Evolutionary conservation across 257 asterid genomes (phyloP), one percentile per base, ranked within the genome.

Genomic region (Solanum clarkiae): DNA sequence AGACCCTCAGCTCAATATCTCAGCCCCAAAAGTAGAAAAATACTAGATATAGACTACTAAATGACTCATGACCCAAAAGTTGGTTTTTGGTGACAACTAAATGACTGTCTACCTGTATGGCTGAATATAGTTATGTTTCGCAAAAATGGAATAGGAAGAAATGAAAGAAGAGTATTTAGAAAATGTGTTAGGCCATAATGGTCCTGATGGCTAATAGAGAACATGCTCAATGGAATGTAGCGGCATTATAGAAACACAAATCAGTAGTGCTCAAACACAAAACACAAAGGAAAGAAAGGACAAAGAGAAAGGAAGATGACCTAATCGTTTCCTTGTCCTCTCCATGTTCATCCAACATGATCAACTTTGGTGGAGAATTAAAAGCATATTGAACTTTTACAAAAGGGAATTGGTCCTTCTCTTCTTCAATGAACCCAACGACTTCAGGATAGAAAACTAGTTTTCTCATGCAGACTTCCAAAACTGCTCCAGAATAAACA

Each of bases 401-500:
- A 1, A 87, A 81, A 32, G 98, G 98, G 87, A 96, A 96, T 62
- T 91, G 91, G 75, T 94, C 98, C 88, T 93, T 94, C 88, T 94
- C 99, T 87, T 94, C 98, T 92, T 96, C 99, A 18, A 96, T 94
- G 85, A 96, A 96, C 20, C 94, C 96, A 57, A 93, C 98, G 56
- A 94, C 70, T 88, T 96, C 98, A 10, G 99, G 98, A 91, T 94
- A 96, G 86, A 96, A 96, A 51, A 94, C 99, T 85, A 96, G 91
- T 86, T 94, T 96, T 91, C 99, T 93, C 99, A 94, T 96, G 95
- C 99, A 96, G 81, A 93, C 99, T 93, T 94, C 97, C 84, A 96
- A 83, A 80, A 91, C 88, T 32, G 96, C 98, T 47, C 98, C 97
- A 81, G 98, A 90, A 87, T 96, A 96, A 45, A 90, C 77, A 84